Base-by-base conservation (phyloP, 176 grass and related monocot species). In the Paspalum vaginatum region DNA sequence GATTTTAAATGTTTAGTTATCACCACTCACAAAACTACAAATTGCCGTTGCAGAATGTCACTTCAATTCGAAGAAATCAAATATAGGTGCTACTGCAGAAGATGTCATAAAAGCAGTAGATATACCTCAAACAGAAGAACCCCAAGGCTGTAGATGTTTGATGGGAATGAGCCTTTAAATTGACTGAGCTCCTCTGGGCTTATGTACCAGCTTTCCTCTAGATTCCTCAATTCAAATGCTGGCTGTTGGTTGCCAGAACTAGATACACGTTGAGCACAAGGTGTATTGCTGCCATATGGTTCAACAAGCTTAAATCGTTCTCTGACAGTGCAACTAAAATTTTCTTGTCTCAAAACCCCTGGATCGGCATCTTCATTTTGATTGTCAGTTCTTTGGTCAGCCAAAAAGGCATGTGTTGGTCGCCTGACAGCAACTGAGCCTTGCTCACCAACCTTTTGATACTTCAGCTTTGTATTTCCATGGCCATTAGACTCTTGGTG, bases 61-160 rank as follows among this genome's bases (percentile, higher is more conserved):
- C 66, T 65, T 51, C 60, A 67, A 21, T 52, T 85, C 17, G 44
- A 65, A 6, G 27, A 68, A 73, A 79, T 70, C 76, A 53, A 56
- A 80, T 50, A 87, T 32, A 22, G 66, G 32, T 24, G 67, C 40
- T 47, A 68, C 53, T 80, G 37, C 61, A 60, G 61, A 11, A 75
- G 12, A 54, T 71, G 46, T 18, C 66, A 65, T 57, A 26, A 75
- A 64, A 63, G 42, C 44, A 75, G 79, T 59, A n/a, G 55, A 65
- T 68, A 72, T 83, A 99, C 97, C 97, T 99, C 97, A 80, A 99
- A 99, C 39, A 99, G 77, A 83, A 99, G 93, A 86, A 99, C 90
- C 59, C 97, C 97, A 73, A 99, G 97, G 82, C 80, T 91, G 79
- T 96, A 99, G 44, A 99, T 91, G 63, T 93, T 99, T 32, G 93